Evolutionary conservation across 2,329 filamentous ascomycete genomes (phyloP).

Genomic region (Coniochaeta ligniaria): DNA sequence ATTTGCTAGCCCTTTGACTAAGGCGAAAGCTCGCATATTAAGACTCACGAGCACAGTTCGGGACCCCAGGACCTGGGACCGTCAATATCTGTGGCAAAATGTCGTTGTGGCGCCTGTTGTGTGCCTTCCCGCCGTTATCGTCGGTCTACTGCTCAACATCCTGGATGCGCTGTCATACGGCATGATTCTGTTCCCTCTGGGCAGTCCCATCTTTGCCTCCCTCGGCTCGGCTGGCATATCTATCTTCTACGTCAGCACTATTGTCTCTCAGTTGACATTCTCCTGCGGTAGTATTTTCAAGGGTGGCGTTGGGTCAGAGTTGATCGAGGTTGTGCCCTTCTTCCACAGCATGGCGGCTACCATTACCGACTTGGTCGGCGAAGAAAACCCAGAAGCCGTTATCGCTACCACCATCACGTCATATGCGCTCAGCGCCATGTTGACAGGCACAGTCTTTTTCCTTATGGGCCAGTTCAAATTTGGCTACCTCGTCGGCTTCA

Average conservation of each 20-base stretch:
- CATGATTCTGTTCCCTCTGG: conserved; percentile 92
- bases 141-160: conserved; percentile 86
- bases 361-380: conserved; percentile 71
- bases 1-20: conserved; percentile 18
- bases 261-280: conserved; percentile 85
- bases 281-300: conserved; percentile 82
- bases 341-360: conserved; percentile 97
- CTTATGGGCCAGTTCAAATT: conserved; percentile 80
- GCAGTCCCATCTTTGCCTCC: conserved; percentile 74
- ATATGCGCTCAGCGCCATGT: conserved; percentile 81
- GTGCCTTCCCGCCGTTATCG: conserved; percentile 76
- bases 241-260: conserved; percentile 98
- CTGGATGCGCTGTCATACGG: conserved; percentile 93
- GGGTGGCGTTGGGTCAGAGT: conserved; percentile 87
- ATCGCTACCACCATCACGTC: conserved; percentile 91
- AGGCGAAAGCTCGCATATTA: conserved; percentile 4
- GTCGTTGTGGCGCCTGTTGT: conserved; percentile 60
- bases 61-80: conserved; percentile 68
- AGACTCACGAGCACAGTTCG: conserved; percentile 21
- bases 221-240: conserved; percentile 92
- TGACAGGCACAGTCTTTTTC: conserved; percentile 90
- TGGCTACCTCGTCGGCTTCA: conserved; percentile 92
- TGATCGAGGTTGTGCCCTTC: conserved; percentile 98
- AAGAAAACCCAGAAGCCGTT: conserved; percentile 74
- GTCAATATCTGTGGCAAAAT: conserved; percentile 54